phyloP scores from a whole-genome alignment of 768 basidiomycete genomes.

The Gymnopilus dilepis region DNA sequence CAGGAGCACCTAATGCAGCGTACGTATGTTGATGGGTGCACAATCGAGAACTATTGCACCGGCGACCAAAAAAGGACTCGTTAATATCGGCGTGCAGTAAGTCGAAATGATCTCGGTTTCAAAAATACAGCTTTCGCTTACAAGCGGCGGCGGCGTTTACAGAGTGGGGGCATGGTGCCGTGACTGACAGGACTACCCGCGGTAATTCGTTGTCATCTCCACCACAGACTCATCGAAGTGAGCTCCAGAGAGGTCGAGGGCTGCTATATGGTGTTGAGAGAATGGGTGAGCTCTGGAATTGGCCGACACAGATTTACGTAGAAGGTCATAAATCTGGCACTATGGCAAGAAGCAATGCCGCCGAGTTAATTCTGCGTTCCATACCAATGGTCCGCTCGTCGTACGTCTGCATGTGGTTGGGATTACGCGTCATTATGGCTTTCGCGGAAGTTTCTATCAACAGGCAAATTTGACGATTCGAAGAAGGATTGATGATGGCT shows the following conservation, averaged over 20 bases:
- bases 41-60: constrained; percentile 1
- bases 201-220: constrained; percentile 21
- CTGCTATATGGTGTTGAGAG: neutral
- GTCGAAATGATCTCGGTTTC: neutral
- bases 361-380: too few species aligned
- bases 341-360: too few species aligned
- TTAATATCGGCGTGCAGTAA: neutral
- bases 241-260: too few species aligned
- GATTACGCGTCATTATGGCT: neutral
- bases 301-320: neutral
- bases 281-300: neutral
- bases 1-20: constrained; percentile 14
- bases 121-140: constrained; percentile 17
- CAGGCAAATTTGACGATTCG: neutral
- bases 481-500: neutral
- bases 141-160: constrained; percentile 29
- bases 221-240: constrained; percentile 5
- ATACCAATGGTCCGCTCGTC: too few species aligned
- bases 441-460: neutral
- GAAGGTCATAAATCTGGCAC: neutral
- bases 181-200: constrained; percentile 32
- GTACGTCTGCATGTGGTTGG: too few species aligned
- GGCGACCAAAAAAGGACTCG: constrained; percentile 4
- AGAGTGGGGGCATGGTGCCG: constrained; percentile 20
- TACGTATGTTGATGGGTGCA: constrained; percentile 14